phyloP scores from a whole-genome alignment of 2,329 filamentous ascomycete genomes.

The Elsinoe batatas region DNA sequence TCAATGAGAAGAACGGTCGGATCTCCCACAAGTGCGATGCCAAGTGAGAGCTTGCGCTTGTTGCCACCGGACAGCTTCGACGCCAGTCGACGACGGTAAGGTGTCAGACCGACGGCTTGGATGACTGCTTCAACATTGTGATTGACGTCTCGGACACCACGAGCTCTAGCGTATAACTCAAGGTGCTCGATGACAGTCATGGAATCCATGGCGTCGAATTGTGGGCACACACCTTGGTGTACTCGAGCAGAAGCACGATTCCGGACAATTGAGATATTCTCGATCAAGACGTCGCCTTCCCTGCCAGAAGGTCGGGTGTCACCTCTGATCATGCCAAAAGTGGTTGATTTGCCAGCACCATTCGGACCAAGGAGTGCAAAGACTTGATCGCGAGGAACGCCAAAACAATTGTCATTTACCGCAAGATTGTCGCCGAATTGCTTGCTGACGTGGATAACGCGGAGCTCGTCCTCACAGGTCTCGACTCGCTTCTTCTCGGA shows the following conservation, averaged over 20 bases:
- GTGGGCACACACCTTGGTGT: conserved; percentile 83
- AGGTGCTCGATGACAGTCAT: conserved; percentile 87
- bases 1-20: conserved; percentile 79
- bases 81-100: conserved; percentile 65
- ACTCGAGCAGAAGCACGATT: conserved; percentile 62
- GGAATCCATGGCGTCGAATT: conserved; percentile 64
- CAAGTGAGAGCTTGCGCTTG: conserved; percentile 82
- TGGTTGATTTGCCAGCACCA: conserved; percentile 84
- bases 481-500: conserved; percentile 56
- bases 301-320: conserved; percentile 64
- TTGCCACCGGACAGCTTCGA: conserved; percentile 78
- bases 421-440: conserved; percentile 65
- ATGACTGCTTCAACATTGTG: conserved; percentile 72
- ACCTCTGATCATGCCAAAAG: conserved; percentile 81
- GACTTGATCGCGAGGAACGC: conserved; percentile 67
- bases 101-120: conserved; percentile 65
- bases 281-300: conserved; percentile 72
- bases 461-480: conserved; percentile 56
- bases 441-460: conserved; percentile 73
- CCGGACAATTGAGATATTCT: conserved; percentile 63
- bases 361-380: conserved; percentile 87
- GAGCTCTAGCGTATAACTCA: conserved; percentile 73
- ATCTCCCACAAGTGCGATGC: conserved; percentile 87
- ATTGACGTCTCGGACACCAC: conserved; percentile 64
- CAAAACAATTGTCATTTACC: conserved; percentile 82